Evolutionary conservation across 2,329 filamentous ascomycete species (phyloP), one percentile per base, ranked within the genome.

Genomic region (Diaporthe eres): DNA sequence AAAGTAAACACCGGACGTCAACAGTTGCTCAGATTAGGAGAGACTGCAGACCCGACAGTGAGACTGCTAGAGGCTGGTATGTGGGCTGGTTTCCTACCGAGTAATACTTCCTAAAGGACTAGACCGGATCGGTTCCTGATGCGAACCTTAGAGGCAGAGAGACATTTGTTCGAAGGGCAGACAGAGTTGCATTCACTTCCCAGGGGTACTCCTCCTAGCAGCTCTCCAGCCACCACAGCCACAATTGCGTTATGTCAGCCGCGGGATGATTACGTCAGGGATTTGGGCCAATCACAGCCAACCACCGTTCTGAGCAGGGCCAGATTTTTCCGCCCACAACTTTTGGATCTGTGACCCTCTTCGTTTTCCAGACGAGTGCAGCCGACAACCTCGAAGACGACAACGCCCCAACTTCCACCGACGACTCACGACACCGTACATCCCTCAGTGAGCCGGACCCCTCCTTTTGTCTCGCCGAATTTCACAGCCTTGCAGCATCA

Each of bases 371-470:
- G 63, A 65, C 49, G 71, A 67, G 55, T 47, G 55, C 44, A 71
- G 72, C 53, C 72, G 72, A 71, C 72, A 71, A 60, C 63, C 65
- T 71, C 72, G 55, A 74, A 70, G 72, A 71, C 72, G 65, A 71
- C 72, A 49, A 71, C 72, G 31, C 42, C 55, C 72, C 65, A 74
- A 42, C 61, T 74, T 58, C 63, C 72, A 72, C 78, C 79, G 77
- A 78, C 80, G 79, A 79, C 80, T 77, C 78, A 76, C 47, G 80
- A 79, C 80, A 80, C 80, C 79, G 80, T 80, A 57, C 63, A 75
- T 70, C 61, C 75, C 76, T 77, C 57, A 75, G 73, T 75, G 73
- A 76, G 74, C 63, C 78, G 77, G 74, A 75, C 58, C 57, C 60
- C 58, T 65, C 17, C 19, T 25, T 13, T 25, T 13, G 9, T 65